A percentile compares a stretch with the other conserved stretches of the same genome.
These are phyloP conservation scores for Picea glauca DNA, from an alignment of 75 land plant genomes.

Conservation along the genomic window DNA sequence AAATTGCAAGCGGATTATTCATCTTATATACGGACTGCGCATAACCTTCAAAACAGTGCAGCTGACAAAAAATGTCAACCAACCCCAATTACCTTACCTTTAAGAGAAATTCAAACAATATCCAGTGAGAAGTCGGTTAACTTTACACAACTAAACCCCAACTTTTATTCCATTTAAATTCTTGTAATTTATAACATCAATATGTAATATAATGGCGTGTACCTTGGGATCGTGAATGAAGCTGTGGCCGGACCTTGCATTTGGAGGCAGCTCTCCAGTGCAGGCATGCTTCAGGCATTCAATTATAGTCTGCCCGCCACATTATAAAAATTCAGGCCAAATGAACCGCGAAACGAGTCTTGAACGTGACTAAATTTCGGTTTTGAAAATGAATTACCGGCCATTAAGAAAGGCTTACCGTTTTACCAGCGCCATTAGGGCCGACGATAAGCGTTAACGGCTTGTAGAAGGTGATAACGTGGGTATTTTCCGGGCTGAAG, in stretches of 20 bases:
- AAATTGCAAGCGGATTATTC: too few species aligned
- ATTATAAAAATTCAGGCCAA: not conserved
- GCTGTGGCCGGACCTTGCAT: conserved; percentile 94
- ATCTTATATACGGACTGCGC: too few species aligned
- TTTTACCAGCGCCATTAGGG: conserved; percentile 97
- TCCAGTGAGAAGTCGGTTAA: not conserved
- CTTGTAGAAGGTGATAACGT: conserved; percentile 90
- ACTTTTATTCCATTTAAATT: too few species aligned
- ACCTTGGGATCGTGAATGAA: conserved; percentile 99
- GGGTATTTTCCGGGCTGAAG: conserved; percentile 93
- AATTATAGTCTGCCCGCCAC: conserved; percentile 65
- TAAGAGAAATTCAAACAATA: too few species aligned
- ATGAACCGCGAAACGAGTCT: not conserved
- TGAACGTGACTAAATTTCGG: too few species aligned
- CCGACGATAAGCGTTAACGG: conserved; percentile 97
- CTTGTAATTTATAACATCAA: too few species aligned
- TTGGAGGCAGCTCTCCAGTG: conserved; percentile 97
- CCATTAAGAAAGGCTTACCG: conserved; percentile 34
- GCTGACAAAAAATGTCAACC: too few species aligned
- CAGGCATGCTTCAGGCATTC: conserved; percentile 94
- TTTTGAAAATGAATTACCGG: too few species aligned
- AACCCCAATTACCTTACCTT: too few species aligned
- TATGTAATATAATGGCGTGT: not conserved
- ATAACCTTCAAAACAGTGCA: too few species aligned
- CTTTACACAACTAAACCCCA: too few species aligned